phyloP scores from a whole-genome alignment of 2,329 filamentous ascomycete species.

The Onygena corvina region DNA sequence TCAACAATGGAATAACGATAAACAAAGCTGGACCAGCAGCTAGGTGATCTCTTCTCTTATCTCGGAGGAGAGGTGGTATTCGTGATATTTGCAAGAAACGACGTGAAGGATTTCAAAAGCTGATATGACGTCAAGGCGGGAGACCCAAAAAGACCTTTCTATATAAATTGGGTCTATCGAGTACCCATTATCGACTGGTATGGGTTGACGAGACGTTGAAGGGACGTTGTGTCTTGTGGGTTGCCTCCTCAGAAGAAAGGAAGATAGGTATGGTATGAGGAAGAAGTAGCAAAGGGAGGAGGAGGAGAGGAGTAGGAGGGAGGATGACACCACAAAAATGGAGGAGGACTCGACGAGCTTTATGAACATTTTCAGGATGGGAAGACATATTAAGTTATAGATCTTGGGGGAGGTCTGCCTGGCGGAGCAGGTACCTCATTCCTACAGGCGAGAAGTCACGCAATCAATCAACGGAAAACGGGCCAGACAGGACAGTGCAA shows the following conservation, averaged over 20 bases:
- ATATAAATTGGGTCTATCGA: neutral
- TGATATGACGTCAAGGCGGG: slow-evolving; percentile 7
- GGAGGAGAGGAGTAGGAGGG: slow-evolving; percentile 2
- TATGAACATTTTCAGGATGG: neutral
- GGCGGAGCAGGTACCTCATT: slow-evolving; percentile 1
- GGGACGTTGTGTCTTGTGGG: no score
- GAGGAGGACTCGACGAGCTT: neutral
- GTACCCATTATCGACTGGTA: slow-evolving; percentile 3
- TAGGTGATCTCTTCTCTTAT: neutral
- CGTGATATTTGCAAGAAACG: neutral
- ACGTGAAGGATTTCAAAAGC: neutral
- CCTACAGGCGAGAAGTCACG: slow-evolving; percentile 5
- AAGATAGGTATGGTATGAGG: neutral
- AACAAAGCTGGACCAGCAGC: slow-evolving; percentile 4
- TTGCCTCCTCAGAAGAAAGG: no score
- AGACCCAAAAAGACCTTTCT: neutral
- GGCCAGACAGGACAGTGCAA: slow-evolving; percentile 6
- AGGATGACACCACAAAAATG: no score
- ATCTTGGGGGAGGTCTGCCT: neutral
- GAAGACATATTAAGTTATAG: slow-evolving; percentile 4
- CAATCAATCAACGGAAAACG: slow-evolving; percentile 7
- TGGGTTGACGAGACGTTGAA: neutral
- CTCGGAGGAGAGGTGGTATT: neutral
- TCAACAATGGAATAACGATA: neutral
- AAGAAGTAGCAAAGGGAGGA: neutral